These are phyloP conservation scores for Phytophthora tentaculata DNA, from an alignment of 352 stramenopile species.

Conservation along the genomic window DNA sequence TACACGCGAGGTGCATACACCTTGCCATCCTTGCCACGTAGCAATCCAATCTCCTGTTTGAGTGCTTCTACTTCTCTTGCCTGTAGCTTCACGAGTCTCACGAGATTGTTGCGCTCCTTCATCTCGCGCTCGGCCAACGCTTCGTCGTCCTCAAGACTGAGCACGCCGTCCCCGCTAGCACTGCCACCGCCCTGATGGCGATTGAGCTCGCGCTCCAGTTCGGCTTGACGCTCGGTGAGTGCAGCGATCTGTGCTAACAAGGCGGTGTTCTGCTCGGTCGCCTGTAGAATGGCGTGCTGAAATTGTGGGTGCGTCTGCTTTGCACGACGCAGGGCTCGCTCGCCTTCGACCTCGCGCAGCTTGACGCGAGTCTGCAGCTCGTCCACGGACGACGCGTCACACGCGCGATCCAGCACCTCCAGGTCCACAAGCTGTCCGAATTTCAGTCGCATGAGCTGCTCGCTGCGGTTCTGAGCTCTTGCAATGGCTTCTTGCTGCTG, in stretches of 20 bases:
- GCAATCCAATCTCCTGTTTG: constrained; percentile 88
- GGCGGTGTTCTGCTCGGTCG: constrained; percentile 85
- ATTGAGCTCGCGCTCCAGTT: constrained; percentile 89
- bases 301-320: constrained; percentile 68
- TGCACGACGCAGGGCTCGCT: constrained; percentile 48
- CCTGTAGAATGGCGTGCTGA: constrained; percentile 76
- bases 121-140: constrained; percentile 69
- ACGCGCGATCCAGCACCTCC: constrained; percentile 89
- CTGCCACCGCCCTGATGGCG: constrained; percentile 36
- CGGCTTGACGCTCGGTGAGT: constrained; percentile 78
- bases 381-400: constrained; percentile 68
- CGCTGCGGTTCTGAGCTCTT: constrained; percentile 64
- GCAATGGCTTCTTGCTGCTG: constrained; percentile 74
- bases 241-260: constrained; percentile 60
- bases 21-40: constrained; percentile 86
- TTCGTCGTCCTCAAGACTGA: constrained; percentile 48
- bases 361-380: constrained; percentile 79
- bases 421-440: constrained; percentile 77
- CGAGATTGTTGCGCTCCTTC: constrained; percentile 89
- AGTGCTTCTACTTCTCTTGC: constrained; percentile 91
- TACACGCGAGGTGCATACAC: constrained; percentile 55
- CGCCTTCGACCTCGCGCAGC: constrained; percentile 74
- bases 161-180: constrained; percentile 36
- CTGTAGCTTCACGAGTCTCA: constrained; percentile 92
- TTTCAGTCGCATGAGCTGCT: constrained; percentile 76